Evolutionary conservation across 2,329 filamentous ascomycete genomes (phyloP), one percentile per base, ranked within the genome.

Genomic region (Zelopaecilomyces penicillatus): DNA sequence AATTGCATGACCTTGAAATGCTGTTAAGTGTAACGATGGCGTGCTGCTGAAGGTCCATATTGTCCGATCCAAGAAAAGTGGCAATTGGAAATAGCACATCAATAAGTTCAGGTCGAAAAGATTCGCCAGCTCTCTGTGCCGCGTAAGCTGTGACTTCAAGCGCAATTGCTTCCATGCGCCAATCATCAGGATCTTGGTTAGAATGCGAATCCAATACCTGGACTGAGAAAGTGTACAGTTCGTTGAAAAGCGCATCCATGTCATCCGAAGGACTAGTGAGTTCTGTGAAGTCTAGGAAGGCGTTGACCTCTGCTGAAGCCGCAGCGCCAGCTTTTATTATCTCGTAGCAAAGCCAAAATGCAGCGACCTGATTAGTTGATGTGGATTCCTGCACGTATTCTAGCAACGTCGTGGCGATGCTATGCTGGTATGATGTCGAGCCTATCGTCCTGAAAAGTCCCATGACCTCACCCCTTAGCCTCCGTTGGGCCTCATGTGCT

Each of bases 71-170:
- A 11, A 98, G 70, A 41, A 90, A 78, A n/a, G 93, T 87, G 0
- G 94, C 77, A n/a, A 95, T 74, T 0, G 93, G 90, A 61, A 95
- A 98, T 9, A 98, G 69, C 0, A 89, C 81, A 54, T 98, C 93
- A 41, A 96, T 87, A 7, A 98, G 74, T 59, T 97, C 91, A 3
- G 82, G 77, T 3, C 85, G 80, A 61, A 96, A 98, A 0, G 78
- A 76, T 42, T 74, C 60, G 19, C 79, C 75, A 33, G 85, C 70
- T 12, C 78, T 78, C 28, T 76, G 71, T 3, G 91, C 87, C 49
- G 88, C 83, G 44, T 91, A 77, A 0, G 89, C 83, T 5, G 90
- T 72, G 2, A 84, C 77, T 61, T 97, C 91, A 2, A 98, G 66
- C 1, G 90, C 85, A 31, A 96, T 74, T 2, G 87, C 85, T 59